phyloP scores from a whole-genome alignment of 768 basidiomycete genomes.

The Lactarius vividus region DNA sequence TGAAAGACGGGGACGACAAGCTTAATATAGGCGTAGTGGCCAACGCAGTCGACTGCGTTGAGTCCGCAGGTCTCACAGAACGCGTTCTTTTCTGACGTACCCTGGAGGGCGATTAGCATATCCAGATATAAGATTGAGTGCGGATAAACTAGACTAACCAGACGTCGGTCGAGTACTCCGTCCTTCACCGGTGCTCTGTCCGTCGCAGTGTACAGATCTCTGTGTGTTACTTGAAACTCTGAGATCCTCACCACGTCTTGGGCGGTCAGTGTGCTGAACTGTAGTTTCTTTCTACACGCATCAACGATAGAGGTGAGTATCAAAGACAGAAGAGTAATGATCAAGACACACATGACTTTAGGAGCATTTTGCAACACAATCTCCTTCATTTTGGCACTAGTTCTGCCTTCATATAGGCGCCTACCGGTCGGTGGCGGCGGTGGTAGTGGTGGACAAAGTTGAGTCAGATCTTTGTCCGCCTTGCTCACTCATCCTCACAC shows the following conservation, averaged over 20 bases:
- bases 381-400: conserved; percentile 21
- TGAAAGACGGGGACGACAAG: conserved; percentile 96
- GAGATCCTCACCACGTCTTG: conserved; percentile 95
- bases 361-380: conserved; percentile 24
- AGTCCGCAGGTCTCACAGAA: conserved; percentile 96
- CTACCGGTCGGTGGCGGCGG: neutral
- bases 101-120: conserved; percentile 45
- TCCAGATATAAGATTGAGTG: neutral
- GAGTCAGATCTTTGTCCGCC: neutral
- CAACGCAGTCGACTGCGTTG: conserved; percentile 90
- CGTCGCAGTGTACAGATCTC: conserved; percentile 83
- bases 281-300: conserved; percentile 80
- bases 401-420: conserved; percentile 13
- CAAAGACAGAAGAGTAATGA: neutral
- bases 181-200: conserved; percentile 85
- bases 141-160: conserved; percentile 50
- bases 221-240: conserved; percentile 93
- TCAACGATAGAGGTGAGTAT: neutral
- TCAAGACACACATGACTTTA: conserved; percentile 22
- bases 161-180: conserved; percentile 88
- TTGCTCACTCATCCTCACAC: neutral
- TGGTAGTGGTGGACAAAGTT: neutral
- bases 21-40: conserved; percentile 99
- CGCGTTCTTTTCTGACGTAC: conserved; percentile 89
- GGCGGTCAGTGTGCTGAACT: conserved; percentile 90